A percentile compares a stretch with the other conserved stretches of the same genome.
phyloP scores from a whole-genome alignment of 352 stramenopile species.

The Salisapilia sapeloensis region DNA sequence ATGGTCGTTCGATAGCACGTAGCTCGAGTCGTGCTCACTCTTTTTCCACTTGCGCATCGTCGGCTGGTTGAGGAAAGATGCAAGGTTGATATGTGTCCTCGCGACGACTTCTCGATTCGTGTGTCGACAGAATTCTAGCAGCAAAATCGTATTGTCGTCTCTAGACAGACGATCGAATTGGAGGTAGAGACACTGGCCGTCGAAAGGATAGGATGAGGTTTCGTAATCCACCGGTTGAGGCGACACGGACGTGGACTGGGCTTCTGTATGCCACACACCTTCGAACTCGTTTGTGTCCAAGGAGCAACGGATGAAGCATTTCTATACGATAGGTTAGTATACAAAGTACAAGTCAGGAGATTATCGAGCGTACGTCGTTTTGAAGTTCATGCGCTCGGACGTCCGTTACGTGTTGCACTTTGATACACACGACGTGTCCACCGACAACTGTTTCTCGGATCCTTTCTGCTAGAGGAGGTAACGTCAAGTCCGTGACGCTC shows the following conservation, averaged over 20 bases:
- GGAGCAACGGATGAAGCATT: conserved; percentile 72
- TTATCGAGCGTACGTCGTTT: conserved; percentile 17
- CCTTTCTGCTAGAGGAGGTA: conserved; percentile 60
- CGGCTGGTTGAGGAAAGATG: conserved; percentile 62
- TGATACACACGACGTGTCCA: conserved; percentile 59
- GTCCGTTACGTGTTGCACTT: conserved; percentile 43
- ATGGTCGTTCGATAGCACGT: conserved; percentile 66
- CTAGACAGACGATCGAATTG: conserved; percentile 70
- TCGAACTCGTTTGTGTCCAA: conserved; percentile 76
- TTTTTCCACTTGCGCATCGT: too few relatives aligned
- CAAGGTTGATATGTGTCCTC: conserved; percentile 65
- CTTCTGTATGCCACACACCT: conserved; percentile 69
- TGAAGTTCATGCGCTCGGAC: conserved; percentile 38
- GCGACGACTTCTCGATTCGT: conserved; percentile 63
- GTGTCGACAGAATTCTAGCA: conserved; percentile 66
- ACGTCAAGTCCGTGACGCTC: conserved; percentile 60
- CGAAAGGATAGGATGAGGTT: conserved; percentile 2
- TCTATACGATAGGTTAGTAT: conserved; percentile 8
- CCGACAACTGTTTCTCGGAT: conserved; percentile 75
- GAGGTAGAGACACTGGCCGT: conserved; percentile 57
- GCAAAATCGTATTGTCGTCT: conserved; percentile 71
- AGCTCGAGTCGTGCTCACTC: conserved; percentile 20
- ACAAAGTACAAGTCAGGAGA: conserved; percentile 1
- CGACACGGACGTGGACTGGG: conserved; percentile 32
- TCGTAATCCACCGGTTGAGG: conserved; percentile 14